Evolutionary conservation across 345 rosid species (phyloP).

Genomic region (Sisymbrium irio): DNA sequence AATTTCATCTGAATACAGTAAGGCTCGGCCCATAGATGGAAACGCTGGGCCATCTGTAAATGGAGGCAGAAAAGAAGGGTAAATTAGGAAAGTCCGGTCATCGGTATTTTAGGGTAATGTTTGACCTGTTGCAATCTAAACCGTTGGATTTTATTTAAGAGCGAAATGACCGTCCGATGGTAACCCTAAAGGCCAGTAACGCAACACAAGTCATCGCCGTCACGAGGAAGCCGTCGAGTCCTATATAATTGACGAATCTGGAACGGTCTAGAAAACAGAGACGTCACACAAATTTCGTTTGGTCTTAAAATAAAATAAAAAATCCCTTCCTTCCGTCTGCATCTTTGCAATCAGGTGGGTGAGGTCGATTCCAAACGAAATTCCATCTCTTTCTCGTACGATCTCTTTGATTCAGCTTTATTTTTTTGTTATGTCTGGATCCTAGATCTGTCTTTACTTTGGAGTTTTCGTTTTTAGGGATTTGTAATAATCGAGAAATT

Average conservation of each 20-base stretch:
- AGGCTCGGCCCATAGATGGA: not conserved
- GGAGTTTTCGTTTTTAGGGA: too few species aligned
- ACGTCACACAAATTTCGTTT: not conserved
- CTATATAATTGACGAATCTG: constrained; percentile 17
- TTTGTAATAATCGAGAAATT: not conserved
- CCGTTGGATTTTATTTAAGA: not conserved
- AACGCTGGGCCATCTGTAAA: not conserved
- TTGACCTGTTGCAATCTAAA: not conserved
- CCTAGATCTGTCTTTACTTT: too few species aligned
- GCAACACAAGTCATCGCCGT: constrained; percentile 27
- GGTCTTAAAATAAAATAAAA: not conserved
- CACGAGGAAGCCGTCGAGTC: not conserved
- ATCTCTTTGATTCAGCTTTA: not conserved
- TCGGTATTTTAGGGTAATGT: not conserved
- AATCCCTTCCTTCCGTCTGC: not conserved
- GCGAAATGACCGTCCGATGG: constrained; percentile 12
- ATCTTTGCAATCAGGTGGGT: not conserved
- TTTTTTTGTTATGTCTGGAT: too few species aligned
- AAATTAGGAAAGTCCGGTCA: not conserved
- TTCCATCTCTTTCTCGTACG: not conserved
- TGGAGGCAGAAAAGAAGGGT: not conserved
- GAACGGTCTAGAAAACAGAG: not conserved
- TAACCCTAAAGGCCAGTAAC: not conserved
- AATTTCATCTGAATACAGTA: not conserved
- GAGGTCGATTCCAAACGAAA: not conserved